These are phyloP conservation scores for Puccinia coronata DNA, from an alignment of 1,284 basidiomycete species.

Conservation along the genomic window DNA sequence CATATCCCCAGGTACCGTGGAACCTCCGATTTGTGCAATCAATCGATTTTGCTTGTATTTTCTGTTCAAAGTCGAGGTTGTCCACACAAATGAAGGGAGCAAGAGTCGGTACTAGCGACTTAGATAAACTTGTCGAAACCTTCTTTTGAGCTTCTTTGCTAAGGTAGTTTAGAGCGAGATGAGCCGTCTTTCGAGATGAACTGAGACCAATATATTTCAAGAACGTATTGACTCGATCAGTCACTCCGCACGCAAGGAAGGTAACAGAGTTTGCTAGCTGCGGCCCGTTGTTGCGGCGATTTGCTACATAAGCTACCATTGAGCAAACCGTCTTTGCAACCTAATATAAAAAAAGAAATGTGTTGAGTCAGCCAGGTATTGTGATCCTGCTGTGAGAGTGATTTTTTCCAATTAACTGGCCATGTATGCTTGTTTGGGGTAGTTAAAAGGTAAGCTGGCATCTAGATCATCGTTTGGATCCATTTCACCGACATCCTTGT, in stretches of 20 bases:
- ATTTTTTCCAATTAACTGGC: no score
- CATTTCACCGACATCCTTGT: no score
- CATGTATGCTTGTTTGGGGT: no score
- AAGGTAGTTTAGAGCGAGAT: background rate
- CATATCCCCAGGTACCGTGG: constrained; percentile 4
- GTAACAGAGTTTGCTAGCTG: background rate
- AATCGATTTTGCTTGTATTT: background rate
- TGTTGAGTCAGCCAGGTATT: background rate
- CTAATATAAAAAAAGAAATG: background rate
- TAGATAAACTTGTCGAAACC: background rate
- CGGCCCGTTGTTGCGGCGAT: background rate
- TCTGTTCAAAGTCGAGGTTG: background rate
- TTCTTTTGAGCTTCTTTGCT: background rate
- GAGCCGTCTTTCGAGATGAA: background rate
- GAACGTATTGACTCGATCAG: background rate
- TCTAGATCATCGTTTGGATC: no score
- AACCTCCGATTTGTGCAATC: background rate
- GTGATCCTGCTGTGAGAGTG: no score
- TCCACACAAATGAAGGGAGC: background rate
- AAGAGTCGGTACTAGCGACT: background rate
- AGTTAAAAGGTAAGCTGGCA: no score
- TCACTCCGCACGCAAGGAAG: background rate
- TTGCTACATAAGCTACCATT: background rate
- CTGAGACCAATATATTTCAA: background rate
- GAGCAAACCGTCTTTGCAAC: background rate